Conservation (phyloP, 805 yeast genomes). For the Yarrowia sp. region DNA sequence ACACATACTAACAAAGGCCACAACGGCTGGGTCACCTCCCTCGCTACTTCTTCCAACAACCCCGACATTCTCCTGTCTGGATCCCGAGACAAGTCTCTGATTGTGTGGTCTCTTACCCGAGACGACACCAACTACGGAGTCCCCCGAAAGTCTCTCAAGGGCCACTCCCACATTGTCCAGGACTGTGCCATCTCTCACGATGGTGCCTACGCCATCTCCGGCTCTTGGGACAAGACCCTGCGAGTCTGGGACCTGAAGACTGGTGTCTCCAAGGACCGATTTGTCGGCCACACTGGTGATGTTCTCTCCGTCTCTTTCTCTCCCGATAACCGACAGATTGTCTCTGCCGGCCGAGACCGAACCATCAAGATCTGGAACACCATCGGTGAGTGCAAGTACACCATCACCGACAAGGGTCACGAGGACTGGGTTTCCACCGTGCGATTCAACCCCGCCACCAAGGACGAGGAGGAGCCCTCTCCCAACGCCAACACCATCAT, state of each 20-base stretch:
- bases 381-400: slow-evolving; percentile 93
- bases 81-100: slow-evolving; percentile 97
- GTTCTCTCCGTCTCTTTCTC: slow-evolving; percentile 96
- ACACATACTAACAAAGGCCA: slow-evolving; percentile 49
- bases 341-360: slow-evolving; percentile 98
- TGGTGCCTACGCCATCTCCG: slow-evolving; percentile 96
- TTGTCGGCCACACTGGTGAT: slow-evolving; percentile 97
- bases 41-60: slow-evolving; percentile 96
- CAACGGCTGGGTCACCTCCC: slow-evolving; percentile 97
- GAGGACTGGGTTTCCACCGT: slow-evolving; percentile 98
- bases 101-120: slow-evolving; percentile 96
- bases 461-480: slow-evolving; percentile 38
- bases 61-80: slow-evolving; percentile 98
- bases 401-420: slow-evolving; percentile 80
- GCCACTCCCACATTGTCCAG: slow-evolving; percentile 99
- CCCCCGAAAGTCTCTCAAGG: slow-evolving; percentile 94
- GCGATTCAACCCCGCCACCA: slow-evolving; percentile 80
- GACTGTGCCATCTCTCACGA: slow-evolving; percentile 97
- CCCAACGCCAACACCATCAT: slow-evolving; percentile 63
- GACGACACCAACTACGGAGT: slow-evolving; percentile 97
- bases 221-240: slow-evolving; percentile 99
- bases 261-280: slow-evolving; percentile 92
- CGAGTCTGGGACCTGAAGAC: slow-evolving; percentile 97
- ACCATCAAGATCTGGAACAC: slow-evolving; percentile 99
- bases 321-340: slow-evolving; percentile 94